phyloP scores from a whole-genome alignment of 1,284 basidiomycete species.

The Bjerkandera adusta region DNA sequence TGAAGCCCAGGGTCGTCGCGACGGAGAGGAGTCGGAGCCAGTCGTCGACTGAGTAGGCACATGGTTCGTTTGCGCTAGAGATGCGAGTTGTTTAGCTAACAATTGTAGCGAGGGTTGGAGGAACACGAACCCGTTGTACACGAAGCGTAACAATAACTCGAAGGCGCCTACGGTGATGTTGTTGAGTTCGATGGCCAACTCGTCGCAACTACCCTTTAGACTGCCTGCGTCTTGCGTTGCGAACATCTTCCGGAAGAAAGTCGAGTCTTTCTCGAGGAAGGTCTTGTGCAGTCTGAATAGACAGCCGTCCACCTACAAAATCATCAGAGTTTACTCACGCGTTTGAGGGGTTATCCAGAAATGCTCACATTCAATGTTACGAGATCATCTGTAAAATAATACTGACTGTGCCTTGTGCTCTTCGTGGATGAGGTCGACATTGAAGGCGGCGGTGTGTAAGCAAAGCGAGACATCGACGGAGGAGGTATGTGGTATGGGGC shows the following conservation, averaged over 20 bases:
- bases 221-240: slow-evolving; percentile 13
- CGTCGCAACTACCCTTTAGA: slow-evolving; percentile 25
- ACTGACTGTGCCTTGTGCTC: slow-evolving; percentile 17
- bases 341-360: not conserved
- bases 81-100: not conserved
- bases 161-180: slow-evolving; percentile 29
- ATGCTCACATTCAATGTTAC: slow-evolving; percentile 19
- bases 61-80: slow-evolving; percentile 16
- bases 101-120: not conserved
- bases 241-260: slow-evolving; percentile 33
- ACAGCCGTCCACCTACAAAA: slow-evolving; percentile 32
- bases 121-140: slow-evolving; percentile 35
- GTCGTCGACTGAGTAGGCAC: slow-evolving; percentile 25
- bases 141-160: slow-evolving; percentile 33
- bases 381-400: slow-evolving; percentile 24
- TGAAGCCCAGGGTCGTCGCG: slow-evolving; percentile 32
- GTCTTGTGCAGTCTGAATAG: slow-evolving; percentile 37
- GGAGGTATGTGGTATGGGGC: not conserved
- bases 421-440: not conserved
- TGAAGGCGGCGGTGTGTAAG: not conserved
- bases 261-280: slow-evolving; percentile 34
- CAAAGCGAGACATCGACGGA: not conserved
- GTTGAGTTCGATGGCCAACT: slow-evolving; percentile 29
- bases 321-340: not conserved
- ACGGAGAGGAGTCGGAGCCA: slow-evolving; percentile 37